Evolutionary conservation across 108 stramenopile species (phyloP), one percentile per base, ranked within the genome.

Genomic region (Nitzschia sp.): DNA sequence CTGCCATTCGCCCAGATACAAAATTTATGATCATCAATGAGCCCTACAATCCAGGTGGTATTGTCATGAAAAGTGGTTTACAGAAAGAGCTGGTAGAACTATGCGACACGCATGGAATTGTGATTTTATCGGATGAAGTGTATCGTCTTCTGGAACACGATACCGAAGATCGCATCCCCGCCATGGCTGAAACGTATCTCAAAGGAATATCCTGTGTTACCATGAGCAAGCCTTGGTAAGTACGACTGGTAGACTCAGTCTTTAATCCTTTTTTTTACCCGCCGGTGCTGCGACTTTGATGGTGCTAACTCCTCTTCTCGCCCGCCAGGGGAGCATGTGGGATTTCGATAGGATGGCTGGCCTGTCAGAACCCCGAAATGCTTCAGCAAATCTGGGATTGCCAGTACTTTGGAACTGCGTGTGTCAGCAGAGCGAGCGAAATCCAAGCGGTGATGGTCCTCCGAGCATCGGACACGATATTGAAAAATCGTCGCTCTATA

Each of bases 261-360:
- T n/a, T n/a, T n/a, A n/a, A n/a, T n/a, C n/a, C n/a, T n/a, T n/a
- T n/a, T n/a, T n/a, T n/a, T n/a, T n/a, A n/a, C n/a, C n/a, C n/a
- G n/a, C n/a, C n/a, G n/a, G n/a, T n/a, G n/a, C n/a, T n/a, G n/a
- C n/a, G n/a, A n/a, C n/a, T n/a, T n/a, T n/a, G n/a, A n/a, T n/a
- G n/a, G n/a, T n/a, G n/a, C n/a, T n/a, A n/a, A n/a, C n/a, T n/a
- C n/a, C n/a, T n/a, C n/a, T n/a, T n/a, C n/a, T n/a, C n/a, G n/a
- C n/a, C n/a, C n/a, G n/a, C n/a, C n/a, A n/a, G n/a, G n/a, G 91
- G 91, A 16, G 91, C 75, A 8, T 89, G 91, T 74, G 91, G 91
- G 19, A 80, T 87, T 2, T 76, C 84, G 0, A 82, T 92, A 50
- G 91, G 88, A 0, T 92, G 91, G 91, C 34, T 92, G 4, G 91